phyloP scores from a whole-genome alignment of 116 monocot genomes.

The Cymodocea nodosa region DNA sequence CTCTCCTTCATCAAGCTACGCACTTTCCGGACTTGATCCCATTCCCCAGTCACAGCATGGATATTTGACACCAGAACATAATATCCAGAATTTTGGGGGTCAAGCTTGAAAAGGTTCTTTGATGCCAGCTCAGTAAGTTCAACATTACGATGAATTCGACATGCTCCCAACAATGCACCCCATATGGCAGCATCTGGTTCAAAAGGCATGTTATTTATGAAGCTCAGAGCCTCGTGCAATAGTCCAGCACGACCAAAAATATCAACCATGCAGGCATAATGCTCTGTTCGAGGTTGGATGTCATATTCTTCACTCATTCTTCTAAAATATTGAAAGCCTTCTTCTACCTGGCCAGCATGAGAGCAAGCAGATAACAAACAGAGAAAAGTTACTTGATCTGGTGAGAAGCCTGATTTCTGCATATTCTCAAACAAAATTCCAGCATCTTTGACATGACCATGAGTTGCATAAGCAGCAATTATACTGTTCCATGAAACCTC shows the following conservation, averaged over 20 bases:
- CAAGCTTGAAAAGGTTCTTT: constrained; percentile 53
- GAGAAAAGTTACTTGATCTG: constrained; percentile 84
- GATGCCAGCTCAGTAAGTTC: constrained; percentile 73
- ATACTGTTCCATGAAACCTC: constrained; percentile 96
- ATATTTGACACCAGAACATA: constrained; percentile 81
- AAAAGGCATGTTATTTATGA: constrained; percentile 51
- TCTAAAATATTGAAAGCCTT: constrained; percentile 39
- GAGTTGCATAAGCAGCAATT: constrained; percentile 68
- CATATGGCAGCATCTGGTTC: constrained; percentile 74
- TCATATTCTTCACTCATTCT: constrained; percentile 43
- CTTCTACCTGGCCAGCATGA: constrained; percentile 58
- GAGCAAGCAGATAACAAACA: constrained; percentile 72
- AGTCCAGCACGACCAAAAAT: constrained; percentile 60
- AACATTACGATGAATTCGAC: constrained; percentile 44
- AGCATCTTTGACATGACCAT: constrained; percentile 57
- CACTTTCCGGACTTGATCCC: constrained; percentile 49
- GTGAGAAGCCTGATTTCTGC: constrained; percentile 46
- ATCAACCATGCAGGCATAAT: constrained; percentile 88
- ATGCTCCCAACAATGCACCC: constrained; percentile 82
- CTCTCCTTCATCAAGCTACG: constrained; percentile 77
- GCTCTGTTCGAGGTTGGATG: constrained; percentile 53
- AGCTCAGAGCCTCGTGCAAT: constrained; percentile 38
- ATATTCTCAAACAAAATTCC: constrained; percentile 43
- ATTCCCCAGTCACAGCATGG: constrained; percentile 46
- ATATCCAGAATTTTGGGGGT: constrained; percentile 83